A percentile compares a stretch with the other conserved stretches of the same genome.
Conservation (phyloP, 768 basidiomycete genomes). For the Amanita phalloides region DNA sequence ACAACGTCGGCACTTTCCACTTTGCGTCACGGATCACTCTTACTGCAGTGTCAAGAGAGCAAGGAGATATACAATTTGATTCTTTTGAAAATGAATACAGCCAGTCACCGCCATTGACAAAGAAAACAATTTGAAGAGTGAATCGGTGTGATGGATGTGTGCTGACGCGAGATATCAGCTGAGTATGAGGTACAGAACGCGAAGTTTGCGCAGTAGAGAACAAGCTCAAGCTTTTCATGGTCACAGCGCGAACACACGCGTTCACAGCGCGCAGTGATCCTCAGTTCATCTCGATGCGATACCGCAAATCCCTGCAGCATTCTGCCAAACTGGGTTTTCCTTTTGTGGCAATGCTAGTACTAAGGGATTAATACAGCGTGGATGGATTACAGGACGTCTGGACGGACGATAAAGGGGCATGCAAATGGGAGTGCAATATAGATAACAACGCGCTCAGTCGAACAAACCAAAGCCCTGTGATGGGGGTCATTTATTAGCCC, state of each 20-base stretch:
- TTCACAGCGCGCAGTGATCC: background rate
- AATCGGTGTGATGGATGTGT: too few species aligned
- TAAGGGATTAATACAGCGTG: slow-evolving; percentile 1
- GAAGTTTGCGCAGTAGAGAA: background rate
- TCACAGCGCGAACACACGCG: background rate
- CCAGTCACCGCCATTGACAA: too few species aligned
- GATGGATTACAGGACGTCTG: background rate
- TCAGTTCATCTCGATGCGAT: background rate
- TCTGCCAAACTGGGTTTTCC: slow-evolving; percentile 4
- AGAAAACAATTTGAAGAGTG: too few species aligned
- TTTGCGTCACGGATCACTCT: too few species aligned
- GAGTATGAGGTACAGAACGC: background rate
- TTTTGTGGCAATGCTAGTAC: background rate
- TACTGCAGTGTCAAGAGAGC: too few species aligned
- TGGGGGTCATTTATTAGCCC: background rate
- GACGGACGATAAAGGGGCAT: background rate
- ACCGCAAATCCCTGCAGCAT: slow-evolving; percentile 7
- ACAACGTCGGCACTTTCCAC: too few species aligned
- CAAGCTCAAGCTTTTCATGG: background rate
- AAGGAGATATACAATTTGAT: too few species aligned
- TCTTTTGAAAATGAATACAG: too few species aligned
- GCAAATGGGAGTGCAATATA: slow-evolving; percentile 8
- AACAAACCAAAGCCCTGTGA: slow-evolving; percentile 90
- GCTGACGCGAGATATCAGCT: background rate
- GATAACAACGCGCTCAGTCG: slow-evolving; percentile 46